Base-by-base conservation (phyloP, 345 rosid species). In the Camelina sativa region DNA sequence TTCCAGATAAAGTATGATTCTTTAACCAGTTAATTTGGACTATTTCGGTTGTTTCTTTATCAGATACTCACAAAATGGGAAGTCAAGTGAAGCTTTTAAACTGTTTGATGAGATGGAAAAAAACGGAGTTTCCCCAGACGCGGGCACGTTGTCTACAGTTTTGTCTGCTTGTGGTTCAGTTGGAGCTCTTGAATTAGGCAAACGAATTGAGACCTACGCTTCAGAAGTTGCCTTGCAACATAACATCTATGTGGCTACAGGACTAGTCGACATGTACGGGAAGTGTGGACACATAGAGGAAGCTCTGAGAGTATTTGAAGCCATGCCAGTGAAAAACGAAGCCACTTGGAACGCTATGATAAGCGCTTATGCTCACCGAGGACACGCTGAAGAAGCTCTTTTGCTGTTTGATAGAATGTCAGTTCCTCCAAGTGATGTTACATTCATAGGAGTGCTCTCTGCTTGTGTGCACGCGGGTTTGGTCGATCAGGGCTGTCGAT, bases 321-420 rank as follows among this genome's bases (percentile, higher is more conserved):
- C 65, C 61, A 88, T 88, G 88, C 85, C 89, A 32, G 65, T 69
- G 38, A 93, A 83, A 82, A 93, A 89, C 75, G 91, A 88, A 80
- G 96, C 86, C 58, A 84, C 98, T 12, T 93, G 97, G 98, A 93
- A 91, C 73, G 88, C 89, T 48, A 91, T 89, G 96, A 91, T 93
- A 78, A 83, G 87, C 2, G 91, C 94, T 43, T 80, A 89, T 76
- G 97, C 96, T 38, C 88, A 85, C 65, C 89, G 91, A 68, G 98
- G 98, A 68, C 84, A 65, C 52, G 84, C 94, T 40, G 65, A 62
- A 34, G 91, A 91, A 76, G 91, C 97, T 4, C 78, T 91, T 52
- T 81, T 79, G 47, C 78, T 93, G 15, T 91, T 91, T 65, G 70
- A 85, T 64, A 78, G 30, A 30, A 89, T 91, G 94, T 44, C 73